Conservation (phyloP, 768 basidiomycete genomes). For the Termitomyces sp. region DNA sequence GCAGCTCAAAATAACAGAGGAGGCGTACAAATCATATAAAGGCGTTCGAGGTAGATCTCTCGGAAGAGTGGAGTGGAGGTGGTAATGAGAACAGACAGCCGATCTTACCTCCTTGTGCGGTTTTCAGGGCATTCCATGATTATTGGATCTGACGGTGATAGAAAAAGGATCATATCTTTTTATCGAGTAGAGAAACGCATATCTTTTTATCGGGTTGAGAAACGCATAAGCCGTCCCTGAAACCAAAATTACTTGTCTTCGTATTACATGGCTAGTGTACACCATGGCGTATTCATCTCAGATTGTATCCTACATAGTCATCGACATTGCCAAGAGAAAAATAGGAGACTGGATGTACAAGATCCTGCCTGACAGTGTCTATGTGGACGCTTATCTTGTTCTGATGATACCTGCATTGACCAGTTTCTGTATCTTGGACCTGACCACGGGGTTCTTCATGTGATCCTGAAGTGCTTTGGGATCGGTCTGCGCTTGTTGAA, state of each 20-base stretch:
- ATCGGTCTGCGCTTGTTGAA: conserved; percentile 90
- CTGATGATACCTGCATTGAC: conserved; percentile 91
- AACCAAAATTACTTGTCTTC: not conserved
- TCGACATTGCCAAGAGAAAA: not conserved
- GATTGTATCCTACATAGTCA: conserved; percentile 11
- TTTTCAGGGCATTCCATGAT: not conserved
- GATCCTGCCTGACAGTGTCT: not conserved
- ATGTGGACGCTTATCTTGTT: conserved; percentile 52
- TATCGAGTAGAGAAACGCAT: not conserved
- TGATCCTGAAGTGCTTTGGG: conserved; percentile 90
- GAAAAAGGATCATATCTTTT: not conserved
- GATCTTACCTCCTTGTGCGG: not conserved
- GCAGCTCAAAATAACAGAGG: conserved; percentile 74
- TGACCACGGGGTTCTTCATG: conserved; percentile 87
- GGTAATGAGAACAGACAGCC: conserved; percentile 23
- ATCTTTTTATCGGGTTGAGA: not conserved
- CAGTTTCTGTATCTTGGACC: conserved; percentile 82
- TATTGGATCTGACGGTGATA: not conserved
- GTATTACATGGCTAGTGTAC: not conserved
- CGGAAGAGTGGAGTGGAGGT: conserved; percentile 71
- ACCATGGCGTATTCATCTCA: not conserved
- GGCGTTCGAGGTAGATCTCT: conserved; percentile 69
- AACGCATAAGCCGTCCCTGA: not conserved
- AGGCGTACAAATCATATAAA: conserved; percentile 88
- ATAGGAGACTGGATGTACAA: not conserved